phyloP scores from a whole-genome alignment of 805 yeast genomes.

The Pichia eremophila region DNA sequence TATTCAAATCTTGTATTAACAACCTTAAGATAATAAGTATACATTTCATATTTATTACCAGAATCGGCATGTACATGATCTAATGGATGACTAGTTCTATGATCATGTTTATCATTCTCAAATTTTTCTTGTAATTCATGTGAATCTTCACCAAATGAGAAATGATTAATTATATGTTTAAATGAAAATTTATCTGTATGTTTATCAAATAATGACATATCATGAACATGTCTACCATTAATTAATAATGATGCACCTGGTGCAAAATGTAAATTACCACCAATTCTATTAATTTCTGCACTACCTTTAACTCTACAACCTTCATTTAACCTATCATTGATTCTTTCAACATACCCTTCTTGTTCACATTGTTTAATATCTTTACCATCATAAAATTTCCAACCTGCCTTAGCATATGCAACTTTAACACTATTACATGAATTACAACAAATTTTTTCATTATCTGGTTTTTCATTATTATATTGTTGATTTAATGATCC shows the following conservation, averaged over 20 bases:
- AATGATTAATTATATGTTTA: conserved; percentile 67
- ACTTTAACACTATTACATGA: conserved; percentile 70
- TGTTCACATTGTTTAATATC: conserved; percentile 83
- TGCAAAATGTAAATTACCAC: conserved; percentile 91
- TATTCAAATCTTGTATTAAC: conserved; percentile 83
- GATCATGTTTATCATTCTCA: conserved; percentile 18
- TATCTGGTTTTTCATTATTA: conserved; percentile 30
- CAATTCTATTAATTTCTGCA: conserved; percentile 72
- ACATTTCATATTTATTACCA: conserved; percentile 50
- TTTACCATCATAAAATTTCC: conserved; percentile 89
- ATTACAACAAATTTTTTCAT: conserved; percentile 63
- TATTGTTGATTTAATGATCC: conserved; percentile 61
- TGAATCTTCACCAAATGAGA: conserved; percentile 69
- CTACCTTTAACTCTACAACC: conserved; percentile 85
- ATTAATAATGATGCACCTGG: conserved; percentile 74
- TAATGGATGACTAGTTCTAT: conserved; percentile 52
- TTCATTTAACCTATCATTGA: conserved; percentile 55
- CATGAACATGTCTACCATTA: conserved; percentile 69
- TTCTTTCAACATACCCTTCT: conserved; percentile 69
- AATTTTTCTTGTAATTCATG: conserved; percentile 12
- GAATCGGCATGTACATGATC: conserved; percentile 39
- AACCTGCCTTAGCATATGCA: conserved; percentile 68
- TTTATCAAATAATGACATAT: conserved; percentile 59
- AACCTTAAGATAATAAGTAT: conserved; percentile 75
- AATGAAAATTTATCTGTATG: conserved; percentile 55